phyloP scores from a whole-genome alignment of 1,139 yeast species.

The Geotrichum bryndzae region DNA sequence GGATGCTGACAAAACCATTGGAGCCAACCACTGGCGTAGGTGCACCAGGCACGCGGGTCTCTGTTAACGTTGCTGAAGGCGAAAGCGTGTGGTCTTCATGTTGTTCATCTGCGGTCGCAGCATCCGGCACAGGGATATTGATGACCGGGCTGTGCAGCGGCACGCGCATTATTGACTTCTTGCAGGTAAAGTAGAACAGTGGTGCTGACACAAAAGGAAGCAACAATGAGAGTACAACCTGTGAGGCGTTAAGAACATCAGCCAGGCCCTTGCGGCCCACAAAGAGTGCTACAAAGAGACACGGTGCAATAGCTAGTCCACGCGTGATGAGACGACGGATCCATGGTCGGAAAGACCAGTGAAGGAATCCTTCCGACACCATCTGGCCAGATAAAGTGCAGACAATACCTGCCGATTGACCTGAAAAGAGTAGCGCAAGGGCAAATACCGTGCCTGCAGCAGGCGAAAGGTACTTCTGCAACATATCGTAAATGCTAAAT shows the following conservation, averaged over 20 bases:
- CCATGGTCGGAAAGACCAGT: constrained; percentile 76
- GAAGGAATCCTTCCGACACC: constrained; percentile 74
- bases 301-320: constrained; percentile 65
- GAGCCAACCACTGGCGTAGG: constrained; percentile 4
- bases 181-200: constrained; percentile 73
- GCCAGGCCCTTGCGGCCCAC: constrained; percentile 63
- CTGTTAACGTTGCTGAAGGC: constrained; percentile 12
- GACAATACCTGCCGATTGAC: constrained; percentile 79
- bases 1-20: constrained; percentile 1
- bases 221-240: constrained; percentile 77
- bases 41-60: not conserved
- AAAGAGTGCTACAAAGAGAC: constrained; percentile 49
- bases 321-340: constrained; percentile 65
- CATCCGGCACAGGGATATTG: not conserved
- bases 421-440: constrained; percentile 67
- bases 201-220: constrained; percentile 92
- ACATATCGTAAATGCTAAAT: constrained; percentile 58
- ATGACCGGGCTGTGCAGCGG: constrained; percentile 21
- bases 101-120: not conserved
- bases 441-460: constrained; percentile 73
- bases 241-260: constrained; percentile 57
- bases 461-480: constrained; percentile 54
- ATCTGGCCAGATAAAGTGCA: constrained; percentile 87
- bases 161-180: constrained; percentile 71
- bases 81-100: constrained; percentile 6